These are phyloP conservation scores for Aegilops speltoides DNA, from an alignment of 176 grass and related monocot genomes.

Conservation along the genomic window DNA sequence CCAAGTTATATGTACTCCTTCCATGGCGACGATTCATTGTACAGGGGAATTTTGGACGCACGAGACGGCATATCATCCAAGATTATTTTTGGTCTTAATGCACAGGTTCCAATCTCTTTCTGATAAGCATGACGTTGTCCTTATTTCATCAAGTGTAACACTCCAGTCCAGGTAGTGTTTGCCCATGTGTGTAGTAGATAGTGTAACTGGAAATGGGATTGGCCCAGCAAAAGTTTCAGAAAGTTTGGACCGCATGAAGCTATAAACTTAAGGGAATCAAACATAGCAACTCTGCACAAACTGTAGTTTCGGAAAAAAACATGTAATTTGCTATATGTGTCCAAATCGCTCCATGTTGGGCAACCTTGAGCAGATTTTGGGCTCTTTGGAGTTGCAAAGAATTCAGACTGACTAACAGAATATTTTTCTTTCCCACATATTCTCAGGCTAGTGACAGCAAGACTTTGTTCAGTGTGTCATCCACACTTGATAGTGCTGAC, in stretches of 20 bases:
- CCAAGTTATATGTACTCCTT: slow-evolving; percentile 99
- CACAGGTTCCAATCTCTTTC: slow-evolving; percentile 60
- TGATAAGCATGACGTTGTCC: slow-evolving; percentile 24
- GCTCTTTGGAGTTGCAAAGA: neutral
- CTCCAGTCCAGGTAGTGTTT: neutral
- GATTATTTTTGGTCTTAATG: slow-evolving; percentile 97
- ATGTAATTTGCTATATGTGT: slow-evolving; percentile 14
- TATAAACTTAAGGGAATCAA: neutral
- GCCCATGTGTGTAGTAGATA: neutral
- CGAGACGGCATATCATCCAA: slow-evolving; percentile 87
- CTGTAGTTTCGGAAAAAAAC: neutral
- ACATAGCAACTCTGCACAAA: slow-evolving; percentile 8
- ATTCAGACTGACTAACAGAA: neutral
- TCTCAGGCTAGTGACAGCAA: slow-evolving; percentile 69
- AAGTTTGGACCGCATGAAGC: neutral
- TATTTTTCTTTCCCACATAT: neutral
- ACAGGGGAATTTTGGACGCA: slow-evolving; percentile 70
- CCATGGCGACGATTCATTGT: slow-evolving; percentile 71
- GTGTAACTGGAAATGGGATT: neutral
- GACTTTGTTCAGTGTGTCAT: slow-evolving; percentile 88
- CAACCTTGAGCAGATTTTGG: slow-evolving; percentile 9
- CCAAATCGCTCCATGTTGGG: neutral
- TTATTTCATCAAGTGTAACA: slow-evolving; percentile 18
- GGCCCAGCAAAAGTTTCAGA: neutral
- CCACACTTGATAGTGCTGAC: slow-evolving; percentile 63